Percentiles rank a stretch among this genome's conserved stretches.
These are phyloP conservation scores for Pythium sukuiense DNA, from an alignment of 352 stramenopile species.

Conservation along the genomic window DNA sequence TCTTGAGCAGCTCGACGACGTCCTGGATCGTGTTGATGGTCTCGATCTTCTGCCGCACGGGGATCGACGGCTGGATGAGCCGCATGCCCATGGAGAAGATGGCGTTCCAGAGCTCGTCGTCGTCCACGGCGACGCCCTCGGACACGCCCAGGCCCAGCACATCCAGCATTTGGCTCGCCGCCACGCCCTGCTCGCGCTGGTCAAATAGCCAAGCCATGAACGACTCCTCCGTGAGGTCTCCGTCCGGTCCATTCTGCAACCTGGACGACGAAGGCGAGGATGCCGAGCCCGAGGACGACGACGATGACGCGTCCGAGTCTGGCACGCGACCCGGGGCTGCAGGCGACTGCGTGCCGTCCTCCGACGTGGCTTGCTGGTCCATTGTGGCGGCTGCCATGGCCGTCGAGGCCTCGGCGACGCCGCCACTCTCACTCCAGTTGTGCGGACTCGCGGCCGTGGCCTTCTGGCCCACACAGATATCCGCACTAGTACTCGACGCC, in stretches of 20 bases:
- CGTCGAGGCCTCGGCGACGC: slow-evolving; percentile 12
- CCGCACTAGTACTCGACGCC: slow-evolving; percentile 2
- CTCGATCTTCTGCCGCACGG: slow-evolving; percentile 34
- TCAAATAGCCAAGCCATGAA: slow-evolving; percentile 80
- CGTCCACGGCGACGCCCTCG: slow-evolving; percentile 73
- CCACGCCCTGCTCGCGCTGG: slow-evolving; percentile 68
- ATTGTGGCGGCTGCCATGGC: slow-evolving; percentile 25
- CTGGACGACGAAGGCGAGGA: slow-evolving; percentile 20
- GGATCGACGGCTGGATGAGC: slow-evolving; percentile 65
- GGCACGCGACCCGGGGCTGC: background rate
- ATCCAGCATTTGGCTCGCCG: slow-evolving; percentile 73
- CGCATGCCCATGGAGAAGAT: slow-evolving; percentile 86
- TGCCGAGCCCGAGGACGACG: slow-evolving; percentile 1
- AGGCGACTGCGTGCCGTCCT: background rate
- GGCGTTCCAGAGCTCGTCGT: slow-evolving; percentile 83
- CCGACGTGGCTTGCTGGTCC: slow-evolving; percentile 10
- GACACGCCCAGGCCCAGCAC: slow-evolving; percentile 73
- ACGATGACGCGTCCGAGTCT: slow-evolving; percentile 5
- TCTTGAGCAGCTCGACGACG: slow-evolving; percentile 66
- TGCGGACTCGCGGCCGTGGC: slow-evolving; percentile 15
- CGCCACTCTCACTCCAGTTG: slow-evolving; percentile 20
- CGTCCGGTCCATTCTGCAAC: slow-evolving; percentile 24
- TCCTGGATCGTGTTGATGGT: slow-evolving; percentile 65
- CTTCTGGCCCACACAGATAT: slow-evolving; percentile 13
- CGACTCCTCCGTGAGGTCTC: slow-evolving; percentile 67